These are phyloP conservation scores for Camelina sativa DNA, from an alignment of 345 rosid genomes.

Conservation along the genomic window DNA sequence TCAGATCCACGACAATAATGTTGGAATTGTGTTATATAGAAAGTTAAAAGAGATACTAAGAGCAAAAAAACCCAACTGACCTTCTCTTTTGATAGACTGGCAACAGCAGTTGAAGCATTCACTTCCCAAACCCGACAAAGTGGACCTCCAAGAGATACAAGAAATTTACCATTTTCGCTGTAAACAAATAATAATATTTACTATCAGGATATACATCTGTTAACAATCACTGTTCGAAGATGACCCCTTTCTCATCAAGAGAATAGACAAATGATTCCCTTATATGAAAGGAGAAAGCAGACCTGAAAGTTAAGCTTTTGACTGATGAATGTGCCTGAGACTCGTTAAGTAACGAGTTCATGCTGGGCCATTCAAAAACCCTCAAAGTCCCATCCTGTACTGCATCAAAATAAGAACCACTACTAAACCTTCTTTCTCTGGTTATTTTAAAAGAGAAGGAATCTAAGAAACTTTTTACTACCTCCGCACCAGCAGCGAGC, in stretches of 20 bases:
- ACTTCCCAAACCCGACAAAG: slow-evolving; percentile 93
- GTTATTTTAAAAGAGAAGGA: neutral
- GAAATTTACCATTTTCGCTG: slow-evolving; percentile 86
- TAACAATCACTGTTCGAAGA: slow-evolving; percentile 2
- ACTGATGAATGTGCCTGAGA: slow-evolving; percentile 67
- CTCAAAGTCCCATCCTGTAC: slow-evolving; percentile 92
- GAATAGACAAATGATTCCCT: neutral
- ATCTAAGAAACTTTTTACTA: slow-evolving; percentile 42
- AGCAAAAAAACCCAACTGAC: slow-evolving; percentile 42
- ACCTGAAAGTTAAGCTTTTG: slow-evolving; percentile 88
- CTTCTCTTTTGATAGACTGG: slow-evolving; percentile 69
- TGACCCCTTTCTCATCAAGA: slow-evolving; percentile 2
- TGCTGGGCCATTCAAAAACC: slow-evolving; percentile 90
- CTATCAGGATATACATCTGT: slow-evolving; percentile 31
- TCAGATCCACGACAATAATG: slow-evolving; percentile 29
- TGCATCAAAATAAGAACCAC: slow-evolving; percentile 56
- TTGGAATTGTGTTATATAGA: neutral
- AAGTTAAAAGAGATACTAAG: neutral
- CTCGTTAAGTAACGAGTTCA: slow-evolving; percentile 68
- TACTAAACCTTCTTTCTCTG: neutral
- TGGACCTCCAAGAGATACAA: slow-evolving; percentile 76
- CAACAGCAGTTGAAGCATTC: slow-evolving; percentile 54
- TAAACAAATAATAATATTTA: slow-evolving; percentile 30
- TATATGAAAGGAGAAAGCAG: slow-evolving; percentile 6
- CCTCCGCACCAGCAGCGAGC: slow-evolving; percentile 90